Base-by-base conservation (phyloP, 129 eudicot genomes). In the Pittosporum tobira region DNA sequence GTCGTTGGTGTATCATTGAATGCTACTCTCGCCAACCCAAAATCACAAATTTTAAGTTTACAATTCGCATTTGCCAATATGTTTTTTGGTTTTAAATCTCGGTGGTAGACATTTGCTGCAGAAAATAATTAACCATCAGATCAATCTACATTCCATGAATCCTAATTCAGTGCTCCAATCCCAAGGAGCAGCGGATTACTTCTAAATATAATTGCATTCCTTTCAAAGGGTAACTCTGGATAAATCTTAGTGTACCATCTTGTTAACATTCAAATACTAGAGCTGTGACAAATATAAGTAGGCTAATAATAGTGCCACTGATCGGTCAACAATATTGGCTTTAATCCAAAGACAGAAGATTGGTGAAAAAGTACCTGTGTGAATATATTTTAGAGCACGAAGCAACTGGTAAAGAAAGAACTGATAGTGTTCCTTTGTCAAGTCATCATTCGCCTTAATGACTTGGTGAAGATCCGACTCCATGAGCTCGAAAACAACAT, bases 391-490 rank as follows among this genome's bases (percentile, higher is more conserved):
- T 3, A 65, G 63, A 38, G 51, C 77, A 48, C 77, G 62, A 58
- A 72, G 72, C 24, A 72, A 49, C 61, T 72, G 78, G 59, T 73
- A 73, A 28, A 73, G 78, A 51, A 73, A 73, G 31, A 67, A 66
- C 55, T 46, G 78, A 57, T 61, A 64, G 45, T 74, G 74, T 45
- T 68, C 75, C 15, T 23, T 73, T 19, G 79, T 74, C 48, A 74
- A 57, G 6, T 74, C 69, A 47, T 68, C 75, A 11, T 74, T 74
- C 1, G 79, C 67, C 51, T 73, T 67, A 6, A 73, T 67, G 36
- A 73, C 70, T 18, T 73, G 79, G 68, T 67, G 79, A n/a, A 73
- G 55, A 62, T 73, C 79, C 0, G 70, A 73, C 34, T 73, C 78
- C 78, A 73, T 73, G 24, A 60, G 73, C 58, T 73, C 68, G 43